phyloP scores from a whole-genome alignment of 352 stramenopile genomes.

The Pythium aristosporum region DNA sequence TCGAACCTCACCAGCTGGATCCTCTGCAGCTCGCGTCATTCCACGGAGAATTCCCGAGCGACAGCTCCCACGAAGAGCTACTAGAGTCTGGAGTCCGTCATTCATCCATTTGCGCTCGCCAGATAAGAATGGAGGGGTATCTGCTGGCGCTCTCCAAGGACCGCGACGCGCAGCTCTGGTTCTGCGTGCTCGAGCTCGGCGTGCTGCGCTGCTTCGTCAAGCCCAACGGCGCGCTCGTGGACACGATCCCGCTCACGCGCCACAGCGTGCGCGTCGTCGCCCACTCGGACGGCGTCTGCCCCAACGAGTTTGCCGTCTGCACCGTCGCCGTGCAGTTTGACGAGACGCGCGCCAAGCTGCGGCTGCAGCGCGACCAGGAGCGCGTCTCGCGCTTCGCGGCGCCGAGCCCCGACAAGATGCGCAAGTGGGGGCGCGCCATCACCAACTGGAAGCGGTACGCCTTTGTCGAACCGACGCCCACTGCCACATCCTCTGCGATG shows the following conservation, averaged over 20 bases:
- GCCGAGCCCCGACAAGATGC: slow-evolving; percentile 51
- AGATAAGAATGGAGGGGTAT: slow-evolving; percentile 71
- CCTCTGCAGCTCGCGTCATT: slow-evolving; percentile 2
- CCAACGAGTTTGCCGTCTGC: slow-evolving; percentile 66
- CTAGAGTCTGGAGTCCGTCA: background rate
- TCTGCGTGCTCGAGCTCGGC: slow-evolving; percentile 72
- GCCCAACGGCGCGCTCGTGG: slow-evolving; percentile 35
- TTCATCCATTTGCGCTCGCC: too few relatives aligned
- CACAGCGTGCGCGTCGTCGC: slow-evolving; percentile 63
- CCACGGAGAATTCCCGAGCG: background rate
- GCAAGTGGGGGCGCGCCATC: slow-evolving; percentile 63
- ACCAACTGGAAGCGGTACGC: slow-evolving; percentile 71
- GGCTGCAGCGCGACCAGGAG: slow-evolving; percentile 30
- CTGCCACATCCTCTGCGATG: background rate
- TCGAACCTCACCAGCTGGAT: slow-evolving; percentile 15
- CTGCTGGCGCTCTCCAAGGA: slow-evolving; percentile 59
- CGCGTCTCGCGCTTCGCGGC: slow-evolving; percentile 52
- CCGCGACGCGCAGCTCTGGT: slow-evolving; percentile 45
- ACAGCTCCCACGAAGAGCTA: background rate
- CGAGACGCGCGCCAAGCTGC: slow-evolving; percentile 47
- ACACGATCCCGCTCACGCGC: slow-evolving; percentile 56
- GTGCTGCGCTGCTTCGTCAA: slow-evolving; percentile 50
- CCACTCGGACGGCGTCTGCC: slow-evolving; percentile 46
- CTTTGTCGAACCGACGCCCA: slow-evolving; percentile 53
- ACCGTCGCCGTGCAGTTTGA: slow-evolving; percentile 49